These are phyloP conservation scores for Aquilaria sinensis DNA, from an alignment of 345 rosid genomes.

Conservation along the genomic window DNA sequence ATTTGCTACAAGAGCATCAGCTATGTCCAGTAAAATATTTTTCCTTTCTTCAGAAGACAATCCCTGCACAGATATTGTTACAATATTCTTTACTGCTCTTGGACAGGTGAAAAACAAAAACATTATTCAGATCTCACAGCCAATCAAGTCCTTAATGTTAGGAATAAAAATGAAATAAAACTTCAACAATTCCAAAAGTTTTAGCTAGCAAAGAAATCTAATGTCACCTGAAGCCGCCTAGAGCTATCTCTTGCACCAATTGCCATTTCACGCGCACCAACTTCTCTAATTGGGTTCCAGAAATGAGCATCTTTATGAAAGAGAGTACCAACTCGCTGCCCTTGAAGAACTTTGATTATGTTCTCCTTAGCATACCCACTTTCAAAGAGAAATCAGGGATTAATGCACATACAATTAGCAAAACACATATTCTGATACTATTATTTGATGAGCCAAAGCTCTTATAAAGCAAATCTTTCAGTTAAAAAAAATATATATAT, in stretches of 20 bases:
- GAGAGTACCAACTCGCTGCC: slow-evolving; percentile 81
- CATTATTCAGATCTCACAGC: neutral
- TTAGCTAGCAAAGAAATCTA: slow-evolving; percentile 4
- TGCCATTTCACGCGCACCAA: slow-evolving; percentile 78
- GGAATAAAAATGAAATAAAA: slow-evolving; percentile 6
- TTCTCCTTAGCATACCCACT: slow-evolving; percentile 80
- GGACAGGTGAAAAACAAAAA: slow-evolving; percentile 1
- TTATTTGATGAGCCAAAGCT: no score
- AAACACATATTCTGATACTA: no score
- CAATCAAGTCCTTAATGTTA: slow-evolving; percentile 1
- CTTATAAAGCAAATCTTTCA: no score
- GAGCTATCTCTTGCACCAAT: slow-evolving; percentile 93
- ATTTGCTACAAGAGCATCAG: slow-evolving; percentile 81
- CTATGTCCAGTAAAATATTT: slow-evolving; percentile 66
- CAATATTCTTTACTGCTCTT: slow-evolving; percentile 6
- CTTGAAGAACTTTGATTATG: slow-evolving; percentile 79
- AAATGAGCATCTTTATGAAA: slow-evolving; percentile 87
- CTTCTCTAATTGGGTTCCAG: slow-evolving; percentile 54
- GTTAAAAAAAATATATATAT: no score
- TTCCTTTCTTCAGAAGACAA: slow-evolving; percentile 70
- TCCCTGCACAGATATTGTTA: slow-evolving; percentile 36
- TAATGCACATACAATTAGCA: no score
- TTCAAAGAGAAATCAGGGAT: slow-evolving; percentile 19
- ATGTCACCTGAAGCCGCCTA: slow-evolving; percentile 75
- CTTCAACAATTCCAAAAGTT: slow-evolving; percentile 6